phyloP scores from a whole-genome alignment of 2,329 filamentous ascomycete genomes.

The Drechslerella dactyloides region DNA sequence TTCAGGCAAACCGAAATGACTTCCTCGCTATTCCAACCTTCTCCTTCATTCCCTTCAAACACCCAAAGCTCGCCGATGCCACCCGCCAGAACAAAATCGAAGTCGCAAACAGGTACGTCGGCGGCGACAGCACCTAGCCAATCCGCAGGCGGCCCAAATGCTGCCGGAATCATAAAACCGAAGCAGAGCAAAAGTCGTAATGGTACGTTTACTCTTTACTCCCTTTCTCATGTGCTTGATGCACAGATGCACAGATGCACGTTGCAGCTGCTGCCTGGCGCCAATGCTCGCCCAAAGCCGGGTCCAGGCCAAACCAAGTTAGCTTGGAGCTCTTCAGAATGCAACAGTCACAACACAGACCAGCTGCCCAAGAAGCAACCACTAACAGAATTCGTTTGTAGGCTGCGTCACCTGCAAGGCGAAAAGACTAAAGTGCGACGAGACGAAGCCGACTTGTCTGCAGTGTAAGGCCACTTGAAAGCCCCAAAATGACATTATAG shows the following conservation, averaged over 20 bases:
- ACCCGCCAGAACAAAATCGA: conserved; percentile 42
- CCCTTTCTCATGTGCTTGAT: conserved; percentile 16
- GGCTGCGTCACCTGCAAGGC: conserved; percentile 76
- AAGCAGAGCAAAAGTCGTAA: conserved; percentile 79
- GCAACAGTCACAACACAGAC: conserved; percentile 36
- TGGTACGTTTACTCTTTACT: conserved; percentile 63
- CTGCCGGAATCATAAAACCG: conserved; percentile 62
- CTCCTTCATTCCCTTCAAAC: conserved; percentile 31
- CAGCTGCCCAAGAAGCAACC: not conserved
- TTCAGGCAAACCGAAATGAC: conserved; percentile 32
- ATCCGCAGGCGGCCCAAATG: conserved; percentile 12
- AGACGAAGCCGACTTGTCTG: conserved; percentile 71
- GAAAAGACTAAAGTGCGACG: conserved; percentile 76
- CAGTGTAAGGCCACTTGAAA: conserved; percentile 62
- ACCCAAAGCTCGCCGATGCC: conserved; percentile 41
- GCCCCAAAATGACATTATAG: conserved; percentile 3
- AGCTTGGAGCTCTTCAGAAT: conserved; percentile 17
- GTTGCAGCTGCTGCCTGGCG: conserved; percentile 24
- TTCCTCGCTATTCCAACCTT: conserved; percentile 42
- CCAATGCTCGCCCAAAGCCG: conserved; percentile 18
- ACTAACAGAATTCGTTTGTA: conserved; percentile 56
- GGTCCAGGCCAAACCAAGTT: not conserved
- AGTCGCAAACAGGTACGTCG: conserved; percentile 27
- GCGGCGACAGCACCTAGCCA: conserved; percentile 25
- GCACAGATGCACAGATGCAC: conserved; percentile 11